These are phyloP conservation scores for Ogataea hybrid DNA, from an alignment of 1,139 yeast genomes.

Conservation along the genomic window DNA sequence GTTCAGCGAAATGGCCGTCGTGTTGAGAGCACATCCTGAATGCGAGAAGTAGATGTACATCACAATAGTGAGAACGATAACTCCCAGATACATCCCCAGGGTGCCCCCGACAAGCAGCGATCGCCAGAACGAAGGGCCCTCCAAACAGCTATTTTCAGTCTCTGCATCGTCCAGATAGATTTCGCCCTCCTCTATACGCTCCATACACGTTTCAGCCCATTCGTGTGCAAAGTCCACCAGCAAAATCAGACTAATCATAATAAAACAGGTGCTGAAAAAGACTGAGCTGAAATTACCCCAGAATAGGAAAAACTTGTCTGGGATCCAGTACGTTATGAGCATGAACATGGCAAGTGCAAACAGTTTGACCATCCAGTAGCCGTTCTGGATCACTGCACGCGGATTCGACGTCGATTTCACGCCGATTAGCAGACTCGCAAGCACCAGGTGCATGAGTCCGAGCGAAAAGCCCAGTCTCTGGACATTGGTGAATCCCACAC, in stretches of 20 bases:
- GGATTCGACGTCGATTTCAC: conserved; percentile 80
- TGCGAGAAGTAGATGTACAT: conserved; percentile 87
- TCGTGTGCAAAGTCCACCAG: conserved; percentile 97
- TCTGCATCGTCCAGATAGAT: conserved; percentile 34
- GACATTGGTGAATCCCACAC: conserved; percentile 91
- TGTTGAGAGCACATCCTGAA: conserved; percentile 87
- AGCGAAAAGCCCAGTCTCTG: conserved; percentile 88
- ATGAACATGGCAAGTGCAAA: conserved; percentile 58
- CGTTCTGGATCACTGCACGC: conserved; percentile 82
- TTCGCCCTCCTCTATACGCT: conserved; percentile 87
- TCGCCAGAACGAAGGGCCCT: conserved; percentile 62
- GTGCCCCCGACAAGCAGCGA: conserved; percentile 83
- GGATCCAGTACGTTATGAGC: conserved; percentile 69
- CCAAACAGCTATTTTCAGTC: conserved; percentile 34
- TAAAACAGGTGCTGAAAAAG: conserved; percentile 77
- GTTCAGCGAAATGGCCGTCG: conserved; percentile 80
- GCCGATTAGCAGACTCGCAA: conserved; percentile 67
- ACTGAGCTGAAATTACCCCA: conserved; percentile 94
- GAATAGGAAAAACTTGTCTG: conserved; percentile 80
- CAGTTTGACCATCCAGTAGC: conserved; percentile 83
- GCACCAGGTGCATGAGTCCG: conserved; percentile 70
- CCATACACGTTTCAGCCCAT: conserved; percentile 97
- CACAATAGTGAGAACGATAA: conserved; percentile 66
- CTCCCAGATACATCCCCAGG: conserved; percentile 72
- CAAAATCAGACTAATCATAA: conserved; percentile 84